phyloP scores from a whole-genome alignment of 2,329 filamentous ascomycete species.

The Fusarium sp. region DNA sequence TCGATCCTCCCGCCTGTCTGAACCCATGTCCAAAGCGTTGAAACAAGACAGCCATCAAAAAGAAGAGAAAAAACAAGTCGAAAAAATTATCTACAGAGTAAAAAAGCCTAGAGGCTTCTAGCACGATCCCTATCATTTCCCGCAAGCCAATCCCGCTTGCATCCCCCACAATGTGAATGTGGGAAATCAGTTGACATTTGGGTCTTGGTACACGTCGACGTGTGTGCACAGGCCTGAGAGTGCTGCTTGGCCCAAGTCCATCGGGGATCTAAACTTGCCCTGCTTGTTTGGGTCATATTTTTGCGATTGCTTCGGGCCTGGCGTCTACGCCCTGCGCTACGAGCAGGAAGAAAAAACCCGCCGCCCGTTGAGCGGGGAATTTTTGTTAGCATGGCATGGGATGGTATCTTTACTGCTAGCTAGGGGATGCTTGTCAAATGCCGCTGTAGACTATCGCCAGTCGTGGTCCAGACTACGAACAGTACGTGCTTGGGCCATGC shows the following conservation, averaged over 20 bases:
- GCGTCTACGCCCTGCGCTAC: not conserved
- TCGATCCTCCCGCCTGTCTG: not conserved
- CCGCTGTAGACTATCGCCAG: not conserved
- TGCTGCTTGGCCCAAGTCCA: not conserved
- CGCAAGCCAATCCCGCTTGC: not conserved
- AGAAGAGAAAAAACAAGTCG: not conserved
- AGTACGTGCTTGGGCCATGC: not conserved
- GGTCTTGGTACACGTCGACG: not conserved
- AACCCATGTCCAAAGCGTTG: conserved; percentile 10
- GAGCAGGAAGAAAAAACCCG: not conserved
- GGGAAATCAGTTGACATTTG: conserved; percentile 30
- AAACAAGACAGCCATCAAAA: not conserved
- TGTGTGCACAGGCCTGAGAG: not conserved
- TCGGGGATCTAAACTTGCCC: not conserved
- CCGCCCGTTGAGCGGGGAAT: not conserved
- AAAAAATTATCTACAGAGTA: not conserved
- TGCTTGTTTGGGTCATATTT: not conserved
- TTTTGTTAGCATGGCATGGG: not conserved
- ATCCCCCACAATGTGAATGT: conserved; percentile 27
- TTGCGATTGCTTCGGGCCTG: not conserved
- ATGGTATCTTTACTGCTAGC: not conserved
- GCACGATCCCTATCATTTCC: conserved; percentile 24
- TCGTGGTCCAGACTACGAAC: not conserved
- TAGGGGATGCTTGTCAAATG: not conserved
- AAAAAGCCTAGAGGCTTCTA: not conserved